Conservation (phyloP, 306 rosid species). For the Acacia melanoxylon region DNA sequence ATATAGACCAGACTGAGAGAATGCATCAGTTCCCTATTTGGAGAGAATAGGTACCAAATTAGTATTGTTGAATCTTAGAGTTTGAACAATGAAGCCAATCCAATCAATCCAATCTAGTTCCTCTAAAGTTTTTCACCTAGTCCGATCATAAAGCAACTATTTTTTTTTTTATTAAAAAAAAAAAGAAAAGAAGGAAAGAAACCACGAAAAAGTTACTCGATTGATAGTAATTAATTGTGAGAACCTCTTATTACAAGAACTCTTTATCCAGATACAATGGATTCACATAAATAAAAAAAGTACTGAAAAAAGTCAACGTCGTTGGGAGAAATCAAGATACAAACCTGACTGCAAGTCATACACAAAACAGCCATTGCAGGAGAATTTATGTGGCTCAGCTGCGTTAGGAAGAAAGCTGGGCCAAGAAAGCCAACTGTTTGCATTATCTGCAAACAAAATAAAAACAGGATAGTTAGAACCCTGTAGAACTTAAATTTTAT, state of each 20-base stretch:
- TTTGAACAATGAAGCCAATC: background rate
- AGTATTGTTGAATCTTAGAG: conserved; percentile 1
- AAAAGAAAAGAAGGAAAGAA: background rate
- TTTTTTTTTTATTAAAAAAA: too few relatives aligned
- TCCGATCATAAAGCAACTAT: background rate
- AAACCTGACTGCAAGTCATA: conserved; percentile 98
- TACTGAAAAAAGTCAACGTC: background rate
- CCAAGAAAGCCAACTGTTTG: conserved; percentile 98
- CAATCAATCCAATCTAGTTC: background rate
- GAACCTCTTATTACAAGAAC: background rate
- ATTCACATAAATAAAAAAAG: background rate
- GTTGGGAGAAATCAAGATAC: conserved; percentile 16
- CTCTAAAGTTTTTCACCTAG: background rate
- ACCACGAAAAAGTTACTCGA: background rate
- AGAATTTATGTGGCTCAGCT: conserved; percentile 87
- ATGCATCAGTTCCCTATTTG: conserved; percentile 91
- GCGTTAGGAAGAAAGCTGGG: conserved; percentile 98
- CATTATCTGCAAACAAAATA: conserved; percentile 68
- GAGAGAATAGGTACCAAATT: conserved; percentile 24
- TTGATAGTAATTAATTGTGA: background rate
- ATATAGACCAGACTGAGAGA: conserved; percentile 96
- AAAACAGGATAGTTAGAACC: conserved; percentile 15
- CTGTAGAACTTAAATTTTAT: conserved; percentile 8
- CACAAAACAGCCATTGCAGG: conserved; percentile 93
- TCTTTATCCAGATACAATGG: conserved; percentile 9